Base-by-base conservation (phyloP, 805 yeast genomes). In the Candida takata region DNA sequence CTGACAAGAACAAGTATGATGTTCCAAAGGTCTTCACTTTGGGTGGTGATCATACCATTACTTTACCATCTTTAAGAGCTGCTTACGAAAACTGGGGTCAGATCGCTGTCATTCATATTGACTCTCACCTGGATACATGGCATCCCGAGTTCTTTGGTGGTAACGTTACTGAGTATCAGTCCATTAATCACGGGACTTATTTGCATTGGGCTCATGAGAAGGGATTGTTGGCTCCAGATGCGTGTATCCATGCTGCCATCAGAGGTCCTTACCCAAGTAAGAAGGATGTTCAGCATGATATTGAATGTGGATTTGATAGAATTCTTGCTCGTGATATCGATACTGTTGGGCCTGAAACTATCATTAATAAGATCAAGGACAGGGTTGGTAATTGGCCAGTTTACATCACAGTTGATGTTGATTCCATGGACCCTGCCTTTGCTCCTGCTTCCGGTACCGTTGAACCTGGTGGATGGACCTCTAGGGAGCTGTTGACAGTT, bases 111-210 rank as follows among this genome's bases (percentile, higher is more conserved):
- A 53, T 39, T 50, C 74, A 79, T 51, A 77, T 79, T 43, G 86
- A 79, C 51, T 67, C 80, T 18, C 86, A 79, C 53, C 66, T 79
- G 29, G 86, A 79, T 56, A 78, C 85, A 3, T 79, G 84, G 81
- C 67, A 70, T 44, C 86, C 86, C 5, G 54, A 62, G 34, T 70
- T 67, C 14, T 60, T 77, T 24, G 84, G 84, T 9, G 85, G 84
- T 4, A 79, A 75, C 6, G 55, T 77, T 17, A 61, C 79, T 10
- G 64, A 70, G 44, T 78, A 79, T 49, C 72, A 77, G 60, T 59
- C 65, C 18, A 53, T 75, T 38, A 79, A 78, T 48, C 85, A 79
- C 52, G 86, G 85, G 5, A 78, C 86, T 0, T 78, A 77, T 43
- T 59, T 79, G 29, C 84, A 78, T 52, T 78, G 74, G 56, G 86